Evolutionary conservation across 192 early-diverging fungal genomes (phyloP).

Genomic region (Linnemannia elongata): DNA sequence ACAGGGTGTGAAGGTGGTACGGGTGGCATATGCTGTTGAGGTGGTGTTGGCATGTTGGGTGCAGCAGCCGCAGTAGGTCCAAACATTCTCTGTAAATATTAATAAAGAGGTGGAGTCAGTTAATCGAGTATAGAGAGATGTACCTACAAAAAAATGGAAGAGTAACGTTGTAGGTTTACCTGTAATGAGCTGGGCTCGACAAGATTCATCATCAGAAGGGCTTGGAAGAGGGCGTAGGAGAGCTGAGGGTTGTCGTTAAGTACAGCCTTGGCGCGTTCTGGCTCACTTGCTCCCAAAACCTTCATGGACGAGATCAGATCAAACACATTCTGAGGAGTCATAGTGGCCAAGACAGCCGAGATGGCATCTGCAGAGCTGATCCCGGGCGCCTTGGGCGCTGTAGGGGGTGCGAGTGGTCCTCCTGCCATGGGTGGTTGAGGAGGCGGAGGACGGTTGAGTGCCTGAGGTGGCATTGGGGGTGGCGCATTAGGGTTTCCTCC

Average conservation of each 20-base stretch:
- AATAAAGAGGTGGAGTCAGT: neutral
- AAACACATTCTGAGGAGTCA: conserved; percentile 51
- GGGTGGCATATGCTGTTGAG: conserved; percentile 50
- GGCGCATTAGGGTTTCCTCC: conserved; percentile 7
- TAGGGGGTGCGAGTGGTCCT: conserved; percentile 16
- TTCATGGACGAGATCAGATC: conserved; percentile 50
- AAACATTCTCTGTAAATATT: neutral
- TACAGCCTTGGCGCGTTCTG: conserved; percentile 76
- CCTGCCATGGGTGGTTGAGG: conserved; percentile 21
- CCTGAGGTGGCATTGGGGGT: conserved; percentile 4
- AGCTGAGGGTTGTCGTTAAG: conserved; percentile 85
- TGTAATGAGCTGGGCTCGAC: conserved; percentile 76
- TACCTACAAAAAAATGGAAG: neutral
- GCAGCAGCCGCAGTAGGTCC: neutral
- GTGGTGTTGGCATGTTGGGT: conserved; percentile 22
- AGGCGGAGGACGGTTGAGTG: conserved; percentile 15
- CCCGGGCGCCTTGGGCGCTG: conserved; percentile 6
- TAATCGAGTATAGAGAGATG: too few relatives aligned
- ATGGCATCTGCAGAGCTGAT: conserved; percentile 40
- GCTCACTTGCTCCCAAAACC: conserved; percentile 58
- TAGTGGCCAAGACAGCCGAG: conserved; percentile 45
- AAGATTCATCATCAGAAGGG: conserved; percentile 82
- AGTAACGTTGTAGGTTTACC: conserved; percentile 37
- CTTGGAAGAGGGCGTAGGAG: conserved; percentile 88
- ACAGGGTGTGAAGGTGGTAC: conserved; percentile 33